These are phyloP conservation scores for Leccinum aurantiacum DNA, from an alignment of 768 basidiomycete genomes.

Conservation along the genomic window DNA sequence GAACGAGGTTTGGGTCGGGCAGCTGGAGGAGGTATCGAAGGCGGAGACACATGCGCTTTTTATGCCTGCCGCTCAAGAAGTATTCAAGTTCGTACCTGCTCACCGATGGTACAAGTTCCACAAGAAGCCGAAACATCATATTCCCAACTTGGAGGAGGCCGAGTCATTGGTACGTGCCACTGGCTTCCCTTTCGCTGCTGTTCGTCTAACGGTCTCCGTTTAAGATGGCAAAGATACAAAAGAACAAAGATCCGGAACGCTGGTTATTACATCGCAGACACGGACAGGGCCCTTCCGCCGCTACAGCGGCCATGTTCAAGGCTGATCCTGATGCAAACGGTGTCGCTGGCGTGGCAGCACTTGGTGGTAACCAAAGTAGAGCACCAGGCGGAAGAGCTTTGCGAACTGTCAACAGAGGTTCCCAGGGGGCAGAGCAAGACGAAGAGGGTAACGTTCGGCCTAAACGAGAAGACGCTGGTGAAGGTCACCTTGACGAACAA, in stretches of 20 bases:
- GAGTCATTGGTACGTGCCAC: constrained; percentile 58
- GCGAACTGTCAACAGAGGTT: constrained; percentile 67
- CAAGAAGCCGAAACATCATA: constrained; percentile 74
- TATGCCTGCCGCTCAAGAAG: constrained; percentile 77
- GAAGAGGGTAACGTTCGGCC: constrained; percentile 57
- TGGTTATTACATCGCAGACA: constrained; percentile 66
- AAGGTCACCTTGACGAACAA: constrained; percentile 82
- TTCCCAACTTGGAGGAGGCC: constrained; percentile 65
- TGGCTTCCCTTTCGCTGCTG: background rate
- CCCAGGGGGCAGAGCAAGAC: constrained; percentile 62
- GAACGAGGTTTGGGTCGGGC: constrained; percentile 76
- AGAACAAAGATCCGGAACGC: constrained; percentile 73
- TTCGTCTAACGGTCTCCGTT: background rate
- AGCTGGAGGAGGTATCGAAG: constrained; percentile 75
- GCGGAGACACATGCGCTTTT: constrained; percentile 77
- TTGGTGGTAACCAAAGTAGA: constrained; percentile 53
- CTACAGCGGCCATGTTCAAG: constrained; percentile 70
- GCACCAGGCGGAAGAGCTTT: constrained; percentile 69
- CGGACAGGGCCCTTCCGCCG: constrained; percentile 58
- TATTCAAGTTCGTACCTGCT: constrained; percentile 86
- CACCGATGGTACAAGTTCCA: constrained; percentile 93
- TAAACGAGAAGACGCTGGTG: constrained; percentile 64
- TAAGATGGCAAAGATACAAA: constrained; percentile 48
- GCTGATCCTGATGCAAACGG: constrained; percentile 53
- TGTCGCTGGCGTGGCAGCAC: constrained; percentile 41